A percentile compares a stretch with the other conserved stretches of the same genome.
Evolutionary conservation across 257 asterid genomes (phyloP).

Genomic region (Solanum chiquidenum): DNA sequence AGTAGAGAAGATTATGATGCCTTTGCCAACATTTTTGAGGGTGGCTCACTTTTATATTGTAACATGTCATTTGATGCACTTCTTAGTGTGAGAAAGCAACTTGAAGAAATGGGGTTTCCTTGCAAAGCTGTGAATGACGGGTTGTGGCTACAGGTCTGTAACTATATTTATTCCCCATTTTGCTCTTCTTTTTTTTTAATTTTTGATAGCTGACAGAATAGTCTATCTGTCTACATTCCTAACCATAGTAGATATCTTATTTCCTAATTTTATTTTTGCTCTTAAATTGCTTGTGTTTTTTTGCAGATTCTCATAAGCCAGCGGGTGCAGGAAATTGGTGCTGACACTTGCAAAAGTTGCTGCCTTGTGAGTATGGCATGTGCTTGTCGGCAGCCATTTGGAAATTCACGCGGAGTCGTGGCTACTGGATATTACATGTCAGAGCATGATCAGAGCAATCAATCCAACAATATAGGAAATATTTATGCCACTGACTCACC

Average conservation of each 20-base stretch:
- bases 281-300: constrained; percentile 9
- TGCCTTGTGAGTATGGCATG: constrained; percentile 59
- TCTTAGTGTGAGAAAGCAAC: constrained; percentile 78
- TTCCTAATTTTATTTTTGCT: constrained; percentile 2
- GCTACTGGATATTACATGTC: constrained; percentile 59
- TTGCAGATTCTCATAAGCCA: constrained; percentile 85
- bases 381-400: constrained; percentile 72
- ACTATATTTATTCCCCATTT: background rate
- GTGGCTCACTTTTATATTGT: constrained; percentile 79
- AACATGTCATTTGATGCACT: constrained; percentile 97
- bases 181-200: background rate
- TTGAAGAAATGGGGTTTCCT: constrained; percentile 95
- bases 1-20: constrained; percentile 81
- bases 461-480: constrained; percentile 50
- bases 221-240: background rate
- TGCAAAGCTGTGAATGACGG: constrained; percentile 98
- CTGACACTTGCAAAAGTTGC: constrained; percentile 83
- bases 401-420: constrained; percentile 48
- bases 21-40: constrained; percentile 74
- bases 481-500: constrained; percentile 57
- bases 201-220: background rate
- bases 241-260: background rate
- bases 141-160: constrained; percentile 86
- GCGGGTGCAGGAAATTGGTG: constrained; percentile 84
- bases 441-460: constrained; percentile 54